phyloP scores from a whole-genome alignment of 2,329 filamentous ascomycete species.

The Sporothrix variecibatus region DNA sequence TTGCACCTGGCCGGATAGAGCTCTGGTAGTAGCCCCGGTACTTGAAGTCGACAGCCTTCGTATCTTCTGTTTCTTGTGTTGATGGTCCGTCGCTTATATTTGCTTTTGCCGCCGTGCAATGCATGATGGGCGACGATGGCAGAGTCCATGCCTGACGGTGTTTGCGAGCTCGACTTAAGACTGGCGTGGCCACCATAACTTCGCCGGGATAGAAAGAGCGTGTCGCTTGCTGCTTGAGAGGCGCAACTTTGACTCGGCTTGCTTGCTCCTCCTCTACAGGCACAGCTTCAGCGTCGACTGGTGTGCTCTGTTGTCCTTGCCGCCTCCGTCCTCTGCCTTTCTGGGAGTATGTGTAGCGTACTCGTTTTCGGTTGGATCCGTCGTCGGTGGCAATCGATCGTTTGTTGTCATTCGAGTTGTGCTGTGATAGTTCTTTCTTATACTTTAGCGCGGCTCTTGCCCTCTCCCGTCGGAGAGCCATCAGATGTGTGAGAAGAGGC shows the following conservation, averaged over 20 bases:
- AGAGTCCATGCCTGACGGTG: slow-evolving; percentile 27
- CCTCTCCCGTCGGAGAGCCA: slow-evolving; percentile 42
- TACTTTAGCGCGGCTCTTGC: slow-evolving; percentile 22
- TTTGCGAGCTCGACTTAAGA: slow-evolving; percentile 38
- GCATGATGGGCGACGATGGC: slow-evolving; percentile 35
- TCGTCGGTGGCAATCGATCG: not conserved
- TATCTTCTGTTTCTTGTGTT: not conserved
- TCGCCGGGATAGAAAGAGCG: slow-evolving; percentile 30
- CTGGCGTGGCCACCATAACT: slow-evolving; percentile 38
- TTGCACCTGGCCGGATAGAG: not conserved
- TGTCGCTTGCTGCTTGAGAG: slow-evolving; percentile 9
- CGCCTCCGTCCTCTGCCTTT: slow-evolving; percentile 26
- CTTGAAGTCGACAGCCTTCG: not conserved
- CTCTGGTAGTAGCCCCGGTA: slow-evolving; percentile 23
- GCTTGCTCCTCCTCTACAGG: not conserved
- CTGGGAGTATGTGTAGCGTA: slow-evolving; percentile 34
- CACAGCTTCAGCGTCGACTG: not conserved
- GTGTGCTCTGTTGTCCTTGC: not conserved
- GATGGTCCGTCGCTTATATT: no score
- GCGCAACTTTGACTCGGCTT: not conserved
- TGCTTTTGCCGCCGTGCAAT: not conserved
- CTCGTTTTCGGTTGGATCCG: slow-evolving; percentile 27
- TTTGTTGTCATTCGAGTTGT: not conserved
- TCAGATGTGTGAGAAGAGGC: slow-evolving; percentile 48
- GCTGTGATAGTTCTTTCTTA: not conserved